Conservation (phyloP, 2,329 filamentous ascomycete genomes). For the Esteya vermicola region DNA sequence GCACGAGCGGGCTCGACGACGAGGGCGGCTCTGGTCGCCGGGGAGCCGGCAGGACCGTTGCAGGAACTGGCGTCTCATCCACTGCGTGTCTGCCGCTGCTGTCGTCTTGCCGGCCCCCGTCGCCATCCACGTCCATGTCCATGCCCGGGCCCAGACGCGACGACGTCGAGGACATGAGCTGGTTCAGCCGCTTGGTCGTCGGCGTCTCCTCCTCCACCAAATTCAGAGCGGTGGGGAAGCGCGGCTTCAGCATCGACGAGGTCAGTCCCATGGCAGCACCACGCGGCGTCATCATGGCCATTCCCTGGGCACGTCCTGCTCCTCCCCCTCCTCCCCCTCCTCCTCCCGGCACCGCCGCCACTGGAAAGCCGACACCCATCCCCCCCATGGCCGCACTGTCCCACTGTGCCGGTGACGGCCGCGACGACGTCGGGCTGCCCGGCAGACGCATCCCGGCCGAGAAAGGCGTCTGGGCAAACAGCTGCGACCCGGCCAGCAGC, state of each 20-base stretch:
- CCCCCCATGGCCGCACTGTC: too few species aligned
- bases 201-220: constrained; percentile 1
- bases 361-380: constrained; percentile 26
- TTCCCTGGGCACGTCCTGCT: too few species aligned
- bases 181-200: too few species aligned
- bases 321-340: not conserved
- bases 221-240: constrained; percentile 10
- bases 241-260: constrained; percentile 35
- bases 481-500: constrained; percentile 29
- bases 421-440: constrained; percentile 40
- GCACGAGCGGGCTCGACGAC: constrained; percentile 6
- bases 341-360: too few species aligned
- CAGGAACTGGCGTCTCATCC: too few species aligned
- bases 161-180: not conserved
- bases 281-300: too few species aligned
- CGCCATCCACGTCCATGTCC: too few species aligned
- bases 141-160: constrained; percentile 4
- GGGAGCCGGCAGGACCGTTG: too few species aligned
- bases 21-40: too few species aligned
- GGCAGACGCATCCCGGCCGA: constrained; percentile 33
- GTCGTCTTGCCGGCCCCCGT: too few species aligned
- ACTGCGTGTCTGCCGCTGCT: too few species aligned
- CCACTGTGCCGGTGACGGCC: constrained; percentile 42
- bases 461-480: constrained; percentile 40
- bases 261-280: too few species aligned